Percentiles rank a stretch among this genome's conserved stretches.
These are phyloP conservation scores for Lichtheimia corymbifera DNA, from an alignment of 371 early-diverging fungal genomes.

Conservation along the genomic window DNA sequence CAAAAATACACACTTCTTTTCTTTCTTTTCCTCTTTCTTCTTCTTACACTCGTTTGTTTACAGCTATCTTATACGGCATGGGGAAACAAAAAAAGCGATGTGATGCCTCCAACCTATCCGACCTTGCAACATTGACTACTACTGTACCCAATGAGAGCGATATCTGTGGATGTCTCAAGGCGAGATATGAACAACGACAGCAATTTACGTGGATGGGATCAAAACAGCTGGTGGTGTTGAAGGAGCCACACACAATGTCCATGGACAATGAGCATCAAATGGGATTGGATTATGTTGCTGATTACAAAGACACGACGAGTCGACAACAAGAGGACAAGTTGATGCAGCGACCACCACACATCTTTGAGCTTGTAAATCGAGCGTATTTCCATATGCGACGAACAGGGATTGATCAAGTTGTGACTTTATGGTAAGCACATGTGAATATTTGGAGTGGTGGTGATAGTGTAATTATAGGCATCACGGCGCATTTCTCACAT, in stretches of 20 bases:
- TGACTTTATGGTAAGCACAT: slow-evolving; percentile 31
- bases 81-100: neutral
- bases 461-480: neutral
- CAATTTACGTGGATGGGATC: slow-evolving; percentile 68
- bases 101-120: slow-evolving; percentile 17
- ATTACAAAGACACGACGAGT: slow-evolving; percentile 29
- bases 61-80: neutral
- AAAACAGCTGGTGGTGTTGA: slow-evolving; percentile 45
- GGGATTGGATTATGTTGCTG: slow-evolving; percentile 40
- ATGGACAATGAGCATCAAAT: slow-evolving; percentile 34
- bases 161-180: slow-evolving; percentile 47
- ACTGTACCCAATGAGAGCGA: slow-evolving; percentile 21
- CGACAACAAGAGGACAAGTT: slow-evolving; percentile 18
- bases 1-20: neutral
- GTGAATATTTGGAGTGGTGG: neutral
- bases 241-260: slow-evolving; percentile 53
- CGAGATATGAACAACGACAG: slow-evolving; percentile 46
- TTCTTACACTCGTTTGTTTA: neutral
- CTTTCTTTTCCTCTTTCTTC: neutral
- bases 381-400: slow-evolving; percentile 46
- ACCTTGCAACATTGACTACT: slow-evolving; percentile 19
- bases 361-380: slow-evolving; percentile 41
- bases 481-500: slow-evolving; percentile 54
- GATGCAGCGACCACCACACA: slow-evolving; percentile 40
- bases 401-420: slow-evolving; percentile 40